Base-by-base conservation (phyloP, 176 grass and related monocot genomes). In the Carex littledalei region DNA sequence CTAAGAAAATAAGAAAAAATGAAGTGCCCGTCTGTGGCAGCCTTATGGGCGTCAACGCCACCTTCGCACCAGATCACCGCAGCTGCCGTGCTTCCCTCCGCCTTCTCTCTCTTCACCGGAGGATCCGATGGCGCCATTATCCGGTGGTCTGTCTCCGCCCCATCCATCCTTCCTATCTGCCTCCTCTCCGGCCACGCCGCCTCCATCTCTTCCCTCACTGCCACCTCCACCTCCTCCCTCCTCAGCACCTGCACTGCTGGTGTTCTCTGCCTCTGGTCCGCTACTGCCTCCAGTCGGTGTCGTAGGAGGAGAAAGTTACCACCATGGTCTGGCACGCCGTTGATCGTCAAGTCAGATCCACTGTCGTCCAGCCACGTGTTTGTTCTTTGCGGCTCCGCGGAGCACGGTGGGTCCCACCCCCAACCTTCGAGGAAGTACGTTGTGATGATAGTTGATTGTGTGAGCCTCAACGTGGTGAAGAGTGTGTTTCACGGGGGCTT, bases 11-110 rank as follows among this genome's bases (percentile, higher is more conserved):
- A 81, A 14, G 0, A 26, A 24, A 24, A 14, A 57, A 94, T 97
- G 95, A 97, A 94, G 89, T 97, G 92, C 87, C 87, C 90, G 49
- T 97, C 95, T 59, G 95, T 94, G 81, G 91, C 91, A 1, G 92
- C 90, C 52, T 88, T 97, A 22, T 97, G 95, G 95, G 87, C 95
- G 45, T 88, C 91, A 47, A 88, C 89, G 14, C 90, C 90, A 73
- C 94, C 94, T 9, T 83, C 92, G 2, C 94, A 94, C 89, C 92
- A 88, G 45, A 73, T 97, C 84, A 97, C 92, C 5, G 84, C 92
- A 18, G 86, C 56, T 8, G 83, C 86, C 2, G 60, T 78, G 41
- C 78, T 87, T 37, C 47, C 92, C 0, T 29, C 21, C 57, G 43
- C 89, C 1, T 41, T 32, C 41, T 75, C 94, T 43, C 79, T 97